Evolutionary conservation across 805 yeast species (phyloP).

Genomic region (Ogataea chonburiensis): DNA sequence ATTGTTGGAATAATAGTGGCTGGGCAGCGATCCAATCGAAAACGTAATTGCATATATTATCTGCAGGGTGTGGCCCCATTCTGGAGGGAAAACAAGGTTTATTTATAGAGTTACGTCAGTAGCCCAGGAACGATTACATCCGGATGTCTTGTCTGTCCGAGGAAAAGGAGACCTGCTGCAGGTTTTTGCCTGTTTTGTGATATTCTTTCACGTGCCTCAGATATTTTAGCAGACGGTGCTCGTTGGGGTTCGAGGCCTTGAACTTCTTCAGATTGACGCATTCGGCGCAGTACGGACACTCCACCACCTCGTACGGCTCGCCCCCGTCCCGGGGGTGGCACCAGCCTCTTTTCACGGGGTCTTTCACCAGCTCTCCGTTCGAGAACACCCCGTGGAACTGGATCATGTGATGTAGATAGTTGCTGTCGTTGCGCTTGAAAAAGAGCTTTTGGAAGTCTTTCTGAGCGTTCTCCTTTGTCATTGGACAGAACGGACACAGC

Average conservation of each 20-base stretch:
- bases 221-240: constrained; percentile 29
- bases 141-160: constrained; percentile 6
- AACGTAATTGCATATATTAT: too few relatives aligned
- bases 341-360: constrained; percentile 27
- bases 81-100: too few relatives aligned
- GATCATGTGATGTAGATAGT: constrained; percentile 33
- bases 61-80: too few relatives aligned
- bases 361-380: constrained; percentile 28
- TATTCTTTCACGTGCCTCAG: constrained; percentile 31
- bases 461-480: constrained; percentile 17
- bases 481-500: constrained; percentile 31
- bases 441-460: constrained; percentile 23
- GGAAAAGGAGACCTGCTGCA: constrained; percentile 16
- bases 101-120: too few relatives aligned
- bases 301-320: constrained; percentile 26
- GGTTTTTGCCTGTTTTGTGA: constrained; percentile 30
- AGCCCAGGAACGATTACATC: too few relatives aligned
- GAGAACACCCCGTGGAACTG: constrained; percentile 35
- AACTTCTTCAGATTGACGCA: constrained; percentile 23
- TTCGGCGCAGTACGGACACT: constrained; percentile 29
- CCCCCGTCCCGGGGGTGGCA: constrained; percentile 11
- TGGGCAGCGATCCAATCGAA: too few relatives aligned
- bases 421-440: constrained; percentile 31
- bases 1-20: too few relatives aligned
- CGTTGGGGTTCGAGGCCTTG: constrained; percentile 18